A percentile compares a stretch with the other conserved stretches of the same genome.
phyloP scores from a whole-genome alignment of 441 rosid species.

The Pelargonium citronellum region DNA sequence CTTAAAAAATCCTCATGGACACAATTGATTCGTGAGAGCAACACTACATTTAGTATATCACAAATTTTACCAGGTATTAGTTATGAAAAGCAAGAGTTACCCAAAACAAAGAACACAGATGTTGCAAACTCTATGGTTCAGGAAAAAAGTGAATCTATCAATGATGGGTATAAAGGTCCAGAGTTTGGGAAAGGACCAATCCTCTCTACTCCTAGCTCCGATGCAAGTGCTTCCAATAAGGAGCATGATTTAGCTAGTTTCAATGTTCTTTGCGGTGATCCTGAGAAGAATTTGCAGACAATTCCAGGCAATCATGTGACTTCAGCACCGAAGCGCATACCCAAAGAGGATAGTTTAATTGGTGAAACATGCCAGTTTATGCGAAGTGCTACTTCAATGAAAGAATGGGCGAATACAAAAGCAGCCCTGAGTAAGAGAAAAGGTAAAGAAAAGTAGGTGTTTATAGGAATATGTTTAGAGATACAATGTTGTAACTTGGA shows the following conservation, averaged over 20 bases:
- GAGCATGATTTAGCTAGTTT: neutral
- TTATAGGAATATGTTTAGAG: neutral
- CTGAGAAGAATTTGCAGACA: conserved; percentile 20
- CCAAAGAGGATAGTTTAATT: conserved; percentile 21
- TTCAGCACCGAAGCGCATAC: conserved; percentile 17
- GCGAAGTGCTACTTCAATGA: conserved; percentile 65
- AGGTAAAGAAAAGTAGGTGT: conserved; percentile 28
- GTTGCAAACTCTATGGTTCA: conserved; percentile 13
- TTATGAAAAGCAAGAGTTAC: conserved; percentile 27
- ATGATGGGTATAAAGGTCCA: conserved; percentile 15
- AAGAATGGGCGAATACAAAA: conserved; percentile 62
- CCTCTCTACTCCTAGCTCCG: conserved; percentile 4
- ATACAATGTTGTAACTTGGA: too few relatives aligned
- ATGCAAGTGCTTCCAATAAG: neutral
- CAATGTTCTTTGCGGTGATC: conserved; percentile 15
- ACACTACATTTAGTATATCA: conserved; percentile 54
- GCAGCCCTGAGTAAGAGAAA: conserved; percentile 55
- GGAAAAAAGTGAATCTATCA: conserved; percentile 13
- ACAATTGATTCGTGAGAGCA: conserved; percentile 50
- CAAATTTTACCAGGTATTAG: conserved; percentile 45
- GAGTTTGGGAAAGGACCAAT: conserved; percentile 19
- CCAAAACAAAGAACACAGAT: conserved; percentile 17
- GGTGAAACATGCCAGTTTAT: conserved; percentile 61
- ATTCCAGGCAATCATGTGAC: conserved; percentile 8
- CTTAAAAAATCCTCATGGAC: conserved; percentile 74